phyloP scores from a whole-genome alignment of 2,329 filamentous ascomycete genomes.

The Byssochlamys sp. region DNA sequence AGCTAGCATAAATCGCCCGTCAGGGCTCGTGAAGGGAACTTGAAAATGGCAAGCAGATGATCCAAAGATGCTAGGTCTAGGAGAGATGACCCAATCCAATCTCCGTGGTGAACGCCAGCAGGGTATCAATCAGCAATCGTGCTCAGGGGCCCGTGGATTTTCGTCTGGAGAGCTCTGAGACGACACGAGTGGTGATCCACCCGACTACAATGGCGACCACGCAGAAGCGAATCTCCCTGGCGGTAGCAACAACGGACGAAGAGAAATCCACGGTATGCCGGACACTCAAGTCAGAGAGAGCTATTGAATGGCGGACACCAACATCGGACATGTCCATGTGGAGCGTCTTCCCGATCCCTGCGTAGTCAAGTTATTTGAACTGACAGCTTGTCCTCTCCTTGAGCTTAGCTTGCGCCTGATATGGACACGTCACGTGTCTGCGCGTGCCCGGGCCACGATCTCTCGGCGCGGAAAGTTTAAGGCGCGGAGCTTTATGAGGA shows the following conservation, averaged over 20 bases:
- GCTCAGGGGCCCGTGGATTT: constrained; percentile 12
- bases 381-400: constrained; percentile 14
- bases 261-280: constrained; percentile 45
- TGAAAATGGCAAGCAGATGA: not conserved
- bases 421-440: constrained; percentile 1
- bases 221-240: constrained; percentile 43
- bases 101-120: not conserved
- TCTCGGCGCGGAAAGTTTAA: not conserved
- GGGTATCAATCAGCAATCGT: not conserved
- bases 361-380: not conserved
- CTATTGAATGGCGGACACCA: constrained; percentile 38
- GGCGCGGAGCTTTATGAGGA: not conserved
- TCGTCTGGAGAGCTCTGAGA: constrained; percentile 22
- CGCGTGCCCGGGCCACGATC: not conserved
- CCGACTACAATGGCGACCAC: constrained; percentile 43
- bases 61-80: not conserved
- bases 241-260: constrained; percentile 39
- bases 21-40: not conserved
- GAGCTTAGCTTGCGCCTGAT: not conserved
- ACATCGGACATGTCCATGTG: constrained; percentile 33
- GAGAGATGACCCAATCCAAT: not conserved
- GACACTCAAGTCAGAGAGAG: constrained; percentile 36
- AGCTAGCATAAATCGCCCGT: not conserved
- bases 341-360: constrained; percentile 4
- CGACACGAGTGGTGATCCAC: constrained; percentile 32